phyloP scores from a whole-genome alignment of 2,329 filamentous ascomycete species.

The Thermoascus crustaceus region DNA sequence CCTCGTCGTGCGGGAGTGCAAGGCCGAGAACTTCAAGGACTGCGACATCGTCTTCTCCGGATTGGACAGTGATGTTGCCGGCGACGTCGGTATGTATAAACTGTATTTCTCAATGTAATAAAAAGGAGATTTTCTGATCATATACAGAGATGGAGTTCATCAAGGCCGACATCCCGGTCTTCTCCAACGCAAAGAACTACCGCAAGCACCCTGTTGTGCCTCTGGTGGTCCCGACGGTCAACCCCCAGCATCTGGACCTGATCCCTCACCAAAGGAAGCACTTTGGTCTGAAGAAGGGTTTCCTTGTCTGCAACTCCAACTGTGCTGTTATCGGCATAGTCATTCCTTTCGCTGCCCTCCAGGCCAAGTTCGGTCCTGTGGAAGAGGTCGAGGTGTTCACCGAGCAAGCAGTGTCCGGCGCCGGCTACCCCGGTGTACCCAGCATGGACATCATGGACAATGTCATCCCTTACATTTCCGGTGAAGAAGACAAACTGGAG shows the following conservation, averaged over 20 bases:
- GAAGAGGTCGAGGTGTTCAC: conserved; percentile 78
- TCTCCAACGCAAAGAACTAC: conserved; percentile 98
- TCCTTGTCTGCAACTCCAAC: conserved; percentile 96
- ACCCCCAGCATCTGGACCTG: conserved; percentile 75
- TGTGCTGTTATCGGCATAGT: conserved; percentile 95
- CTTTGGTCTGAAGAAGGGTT: conserved; percentile 68
- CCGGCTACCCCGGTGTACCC: conserved; percentile 60
- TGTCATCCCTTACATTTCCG: conserved; percentile 84
- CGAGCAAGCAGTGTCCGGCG: conserved; percentile 88
- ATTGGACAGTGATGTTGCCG: conserved; percentile 84
- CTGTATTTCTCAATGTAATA: too few species aligned
- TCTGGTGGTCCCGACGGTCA: conserved; percentile 90
- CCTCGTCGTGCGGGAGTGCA: conserved; percentile 78
- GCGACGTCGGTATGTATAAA: conserved; percentile 66
- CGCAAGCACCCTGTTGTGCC: conserved; percentile 83
- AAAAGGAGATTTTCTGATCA: conserved; percentile 5
- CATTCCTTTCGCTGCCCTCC: conserved; percentile 85
- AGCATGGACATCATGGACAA: conserved; percentile 97
- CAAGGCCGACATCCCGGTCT: conserved; percentile 78
- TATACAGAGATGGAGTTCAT: conserved; percentile 77
- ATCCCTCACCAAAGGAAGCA: conserved; percentile 80
- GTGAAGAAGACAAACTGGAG: conserved; percentile 95
- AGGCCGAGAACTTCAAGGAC: conserved; percentile 70
- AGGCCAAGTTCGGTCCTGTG: conserved; percentile 74
- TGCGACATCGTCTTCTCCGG: conserved; percentile 93